Evolutionary conservation across 2,329 filamentous ascomycete species (phyloP), one percentile per base, ranked within the genome.

Genomic region (Pseudogymnoascus sp.): DNA sequence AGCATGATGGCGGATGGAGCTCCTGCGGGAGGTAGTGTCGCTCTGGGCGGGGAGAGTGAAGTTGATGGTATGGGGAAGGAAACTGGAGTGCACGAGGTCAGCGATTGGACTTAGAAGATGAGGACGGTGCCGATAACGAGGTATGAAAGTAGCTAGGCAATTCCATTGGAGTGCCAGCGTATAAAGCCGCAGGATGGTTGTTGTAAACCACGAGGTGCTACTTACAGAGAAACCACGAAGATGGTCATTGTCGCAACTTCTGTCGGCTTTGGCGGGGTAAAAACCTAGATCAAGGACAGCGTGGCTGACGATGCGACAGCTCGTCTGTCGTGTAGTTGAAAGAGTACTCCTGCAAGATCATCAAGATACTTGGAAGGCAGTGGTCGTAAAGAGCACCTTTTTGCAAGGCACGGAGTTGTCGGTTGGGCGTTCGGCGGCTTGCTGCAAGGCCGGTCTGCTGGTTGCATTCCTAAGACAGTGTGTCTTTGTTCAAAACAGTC

Each of bases 21-120:
- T 67, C 61, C 73, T 73, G 67, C 70, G 73, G 65, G 72, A 72
- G 66, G 72, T 77, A 64, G 75, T 76, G 61, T 79, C 78, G 33
- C 79, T 80, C 63, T 65, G 70, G 40, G 81, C 80, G 10, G 84
- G 84, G 63, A 90, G 80, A 69, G 87, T 87, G 75, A 97, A 97
- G 75, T 96, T 87, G 71, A 96, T 82, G 42, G 93, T 97, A 75
- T 96, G 92, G 35, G 93, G 93, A 37, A 97, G 84, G 73, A 96
- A 96, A 63, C 92, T 96, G 73, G 25, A 62, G 14, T 3, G 8
- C 23, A 28, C 37, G 47, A 12, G 56, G 63, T 66, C 65, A 68
- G 66, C 62, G 31, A 62, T 31, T 38, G 14, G 23, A 25, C 5
- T 28, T 4, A 53, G 7, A 31, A 16, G 23, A 16, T 11, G 47